Percentiles rank a stretch among this genome's conserved stretches.
These are phyloP conservation scores for Evernia prunastri DNA, from an alignment of 495 filamentous ascomycete species.

Conservation along the genomic window DNA sequence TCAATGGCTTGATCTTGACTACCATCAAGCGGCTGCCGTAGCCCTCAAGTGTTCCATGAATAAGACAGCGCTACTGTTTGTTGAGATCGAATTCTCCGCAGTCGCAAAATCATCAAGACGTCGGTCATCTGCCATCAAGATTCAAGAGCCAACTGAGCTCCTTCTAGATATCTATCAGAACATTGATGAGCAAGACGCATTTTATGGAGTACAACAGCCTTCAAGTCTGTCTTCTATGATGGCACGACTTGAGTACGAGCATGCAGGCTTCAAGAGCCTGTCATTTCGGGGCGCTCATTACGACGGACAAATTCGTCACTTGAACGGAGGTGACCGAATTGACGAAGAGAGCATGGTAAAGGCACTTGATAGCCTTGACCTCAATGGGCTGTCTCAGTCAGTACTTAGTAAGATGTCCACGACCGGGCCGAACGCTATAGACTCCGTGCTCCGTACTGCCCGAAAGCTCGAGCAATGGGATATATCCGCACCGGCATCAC, in stretches of 20 bases:
- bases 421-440: constrained; percentile 40
- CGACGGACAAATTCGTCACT: constrained; percentile 67
- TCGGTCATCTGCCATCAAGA: constrained; percentile 56
- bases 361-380: constrained; percentile 57
- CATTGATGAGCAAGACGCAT: constrained; percentile 91
- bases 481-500: constrained; percentile 61
- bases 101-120: constrained; percentile 53
- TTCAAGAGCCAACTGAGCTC: constrained; percentile 55
- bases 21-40: constrained; percentile 61
- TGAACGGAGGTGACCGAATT: constrained; percentile 33
- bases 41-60: constrained; percentile 79
- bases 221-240: constrained; percentile 70
- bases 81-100: constrained; percentile 62
- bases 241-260: constrained; percentile 83
- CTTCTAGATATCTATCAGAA: constrained; percentile 78
- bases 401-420: constrained; percentile 50
- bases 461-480: constrained; percentile 90
- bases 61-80: constrained; percentile 77
- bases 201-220: constrained; percentile 83
- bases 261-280: constrained; percentile 78
- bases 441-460: constrained; percentile 73
- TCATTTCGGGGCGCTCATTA: constrained; percentile 88
- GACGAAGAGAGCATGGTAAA: constrained; percentile 40
- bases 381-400: constrained; percentile 66
- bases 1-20: constrained; percentile 81